These are phyloP conservation scores for Bacidia rubella DNA, from an alignment of 495 filamentous ascomycete genomes.

Conservation along the genomic window DNA sequence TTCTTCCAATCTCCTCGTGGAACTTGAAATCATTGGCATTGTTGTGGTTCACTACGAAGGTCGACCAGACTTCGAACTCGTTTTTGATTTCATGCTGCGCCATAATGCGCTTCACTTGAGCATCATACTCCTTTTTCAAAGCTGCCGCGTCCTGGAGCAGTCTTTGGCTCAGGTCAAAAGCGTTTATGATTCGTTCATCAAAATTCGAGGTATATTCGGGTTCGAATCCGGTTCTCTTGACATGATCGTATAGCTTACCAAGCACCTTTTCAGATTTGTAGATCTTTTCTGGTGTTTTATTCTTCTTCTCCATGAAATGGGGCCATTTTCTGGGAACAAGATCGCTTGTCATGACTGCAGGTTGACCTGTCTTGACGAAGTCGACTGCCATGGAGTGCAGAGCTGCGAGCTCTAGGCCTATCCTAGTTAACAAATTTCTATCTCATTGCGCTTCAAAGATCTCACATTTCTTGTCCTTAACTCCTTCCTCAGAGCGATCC, in stretches of 20 bases:
- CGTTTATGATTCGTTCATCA: constrained; percentile 60
- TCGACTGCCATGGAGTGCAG: constrained; percentile 89
- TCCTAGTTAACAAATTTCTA: neutral
- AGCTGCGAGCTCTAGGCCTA: constrained; percentile 52
- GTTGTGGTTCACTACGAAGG: constrained; percentile 64
- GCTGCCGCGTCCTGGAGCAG: constrained; percentile 43
- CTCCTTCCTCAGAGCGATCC: constrained; percentile 47
- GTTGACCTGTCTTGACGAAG: constrained; percentile 76
- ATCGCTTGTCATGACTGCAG: constrained; percentile 50
- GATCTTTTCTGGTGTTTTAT: constrained; percentile 30
- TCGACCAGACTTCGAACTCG: constrained; percentile 85
- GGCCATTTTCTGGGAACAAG: constrained; percentile 54
- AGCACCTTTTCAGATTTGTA: constrained; percentile 64
- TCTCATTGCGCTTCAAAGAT: neutral
- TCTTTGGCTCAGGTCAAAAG: constrained; percentile 39
- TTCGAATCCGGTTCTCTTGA: constrained; percentile 52
- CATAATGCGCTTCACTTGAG: constrained; percentile 64
- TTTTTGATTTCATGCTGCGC: constrained; percentile 72
- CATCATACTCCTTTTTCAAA: constrained; percentile 69
- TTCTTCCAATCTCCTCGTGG: constrained; percentile 61
- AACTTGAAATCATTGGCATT: constrained; percentile 60
- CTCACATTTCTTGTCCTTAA: constrained; percentile 54
- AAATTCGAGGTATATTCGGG: constrained; percentile 59
- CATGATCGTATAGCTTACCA: constrained; percentile 69
- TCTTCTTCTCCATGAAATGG: constrained; percentile 83